Evolutionary conservation across 495 filamentous ascomycete species (phyloP).

Genomic region (Aspergillus ellipticus): DNA sequence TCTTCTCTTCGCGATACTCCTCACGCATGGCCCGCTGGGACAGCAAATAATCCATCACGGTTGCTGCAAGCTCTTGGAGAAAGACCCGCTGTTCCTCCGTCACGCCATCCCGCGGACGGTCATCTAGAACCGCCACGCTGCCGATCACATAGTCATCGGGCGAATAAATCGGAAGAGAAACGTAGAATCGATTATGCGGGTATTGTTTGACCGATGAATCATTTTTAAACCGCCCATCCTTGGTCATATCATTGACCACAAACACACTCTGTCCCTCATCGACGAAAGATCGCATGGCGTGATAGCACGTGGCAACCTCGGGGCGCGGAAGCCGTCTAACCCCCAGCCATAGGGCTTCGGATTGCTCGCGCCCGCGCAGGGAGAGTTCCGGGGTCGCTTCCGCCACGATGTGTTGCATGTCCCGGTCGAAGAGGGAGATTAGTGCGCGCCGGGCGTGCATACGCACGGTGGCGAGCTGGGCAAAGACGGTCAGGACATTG

Average conservation of each 20-base stretch:
- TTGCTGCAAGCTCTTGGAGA: conserved; percentile 41
- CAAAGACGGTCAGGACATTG: conserved; percentile 9
- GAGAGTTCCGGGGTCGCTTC: conserved; percentile 43
- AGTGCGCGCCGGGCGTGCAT: conserved; percentile 6
- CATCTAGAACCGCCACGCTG: conserved; percentile 56
- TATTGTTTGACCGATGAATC: conserved; percentile 27
- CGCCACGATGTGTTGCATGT: conserved; percentile 47
- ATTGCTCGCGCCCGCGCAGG: conserved; percentile 29
- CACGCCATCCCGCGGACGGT: conserved; percentile 21
- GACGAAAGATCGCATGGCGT: conserved; percentile 31
- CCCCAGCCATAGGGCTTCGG: conserved; percentile 34
- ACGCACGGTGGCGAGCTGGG: conserved; percentile 4
- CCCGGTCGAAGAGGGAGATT: conserved; percentile 19
- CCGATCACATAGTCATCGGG: conserved; percentile 61
- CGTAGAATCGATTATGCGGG: conserved; percentile 31
- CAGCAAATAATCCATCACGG: conserved; percentile 56
- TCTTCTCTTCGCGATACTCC: conserved; percentile 47
- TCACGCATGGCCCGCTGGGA: conserved; percentile 45
- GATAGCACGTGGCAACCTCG: conserved; percentile 21
- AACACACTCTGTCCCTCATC: conserved; percentile 31
- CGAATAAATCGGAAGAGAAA: conserved; percentile 47
- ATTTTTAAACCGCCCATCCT: conserved; percentile 26
- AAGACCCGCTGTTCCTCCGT: conserved; percentile 16
- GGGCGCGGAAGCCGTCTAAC: conserved; percentile 28
- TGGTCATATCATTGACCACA: conserved; percentile 22